phyloP scores from a whole-genome alignment of 2,329 filamentous ascomycete genomes.

The Arthroderma uncinatum region DNA sequence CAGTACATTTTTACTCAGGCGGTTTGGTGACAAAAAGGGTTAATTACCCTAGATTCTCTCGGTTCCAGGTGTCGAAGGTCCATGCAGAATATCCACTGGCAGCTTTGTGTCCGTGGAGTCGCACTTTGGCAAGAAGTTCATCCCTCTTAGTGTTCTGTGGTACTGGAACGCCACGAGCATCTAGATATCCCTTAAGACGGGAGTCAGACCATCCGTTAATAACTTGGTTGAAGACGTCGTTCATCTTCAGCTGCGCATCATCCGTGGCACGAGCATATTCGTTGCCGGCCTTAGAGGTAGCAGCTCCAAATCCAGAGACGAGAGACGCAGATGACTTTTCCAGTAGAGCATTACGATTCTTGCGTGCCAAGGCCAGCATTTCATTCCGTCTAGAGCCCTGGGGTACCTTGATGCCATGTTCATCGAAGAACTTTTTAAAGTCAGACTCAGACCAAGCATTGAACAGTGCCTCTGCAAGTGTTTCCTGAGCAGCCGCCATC shows the following conservation, averaged over 20 bases:
- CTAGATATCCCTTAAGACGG: slow-evolving; percentile 65
- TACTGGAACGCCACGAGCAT: slow-evolving; percentile 63
- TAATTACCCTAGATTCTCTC: slow-evolving; percentile 53
- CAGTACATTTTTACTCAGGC: neutral
- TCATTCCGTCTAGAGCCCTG: slow-evolving; percentile 88
- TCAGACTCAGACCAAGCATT: slow-evolving; percentile 82
- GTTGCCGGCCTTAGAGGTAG: slow-evolving; percentile 64
- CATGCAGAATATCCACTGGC: slow-evolving; percentile 57
- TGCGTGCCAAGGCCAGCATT: slow-evolving; percentile 76
- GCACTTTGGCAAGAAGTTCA: slow-evolving; percentile 62
- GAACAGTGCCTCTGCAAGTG: slow-evolving; percentile 71
- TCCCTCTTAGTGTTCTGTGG: slow-evolving; percentile 61
- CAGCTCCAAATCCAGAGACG: slow-evolving; percentile 49
- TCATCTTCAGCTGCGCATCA: slow-evolving; percentile 48
- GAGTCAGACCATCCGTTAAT: slow-evolving; percentile 60
- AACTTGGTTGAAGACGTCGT: slow-evolving; percentile 56
- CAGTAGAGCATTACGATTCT: slow-evolving; percentile 59
- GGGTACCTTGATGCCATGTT: slow-evolving; percentile 78
- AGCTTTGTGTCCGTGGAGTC: slow-evolving; percentile 60
- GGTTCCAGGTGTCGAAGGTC: slow-evolving; percentile 68
- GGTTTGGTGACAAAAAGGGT: neutral
- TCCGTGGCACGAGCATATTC: slow-evolving; percentile 66
- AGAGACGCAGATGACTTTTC: slow-evolving; percentile 23
- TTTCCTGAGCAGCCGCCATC: slow-evolving; percentile 58
- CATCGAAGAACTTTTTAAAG: slow-evolving; percentile 86